Percentiles rank a stretch among this genome's conserved stretches.
These are phyloP conservation scores for Xylariaceae sp. DNA, from an alignment of 2,329 filamentous ascomycete genomes.

Conservation along the genomic window DNA sequence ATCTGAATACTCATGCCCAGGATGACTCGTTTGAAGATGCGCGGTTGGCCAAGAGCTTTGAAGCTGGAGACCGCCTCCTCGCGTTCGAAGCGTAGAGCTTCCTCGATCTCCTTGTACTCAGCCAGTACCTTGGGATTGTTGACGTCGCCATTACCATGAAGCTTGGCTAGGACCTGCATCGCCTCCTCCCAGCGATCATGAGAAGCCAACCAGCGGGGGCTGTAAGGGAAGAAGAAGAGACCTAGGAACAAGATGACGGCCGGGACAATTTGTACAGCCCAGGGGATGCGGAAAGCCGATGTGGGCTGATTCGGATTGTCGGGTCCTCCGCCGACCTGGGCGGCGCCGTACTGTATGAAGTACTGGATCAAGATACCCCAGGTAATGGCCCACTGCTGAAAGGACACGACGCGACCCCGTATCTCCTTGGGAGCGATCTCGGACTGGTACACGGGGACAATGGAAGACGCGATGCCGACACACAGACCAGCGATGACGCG, in stretches of 20 bases:
- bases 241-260: conserved; percentile 51
- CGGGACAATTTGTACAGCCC: conserved; percentile 57
- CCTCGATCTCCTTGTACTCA: conserved; percentile 58
- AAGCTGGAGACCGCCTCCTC: conserved; percentile 49
- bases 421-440: conserved; percentile 59
- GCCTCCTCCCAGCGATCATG: conserved; percentile 66
- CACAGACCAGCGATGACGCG: conserved; percentile 68
- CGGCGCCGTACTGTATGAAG: conserved; percentile 63
- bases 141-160: conserved; percentile 55
- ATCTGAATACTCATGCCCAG: conserved; percentile 57
- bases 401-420: conserved; percentile 57
- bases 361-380: conserved; percentile 66
- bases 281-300: conserved; percentile 57
- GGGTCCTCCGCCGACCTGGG: conserved; percentile 49
- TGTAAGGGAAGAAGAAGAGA: conserved; percentile 59
- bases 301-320: conserved; percentile 47
- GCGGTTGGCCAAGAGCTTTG: conserved; percentile 43
- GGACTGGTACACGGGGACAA: conserved; percentile 67
- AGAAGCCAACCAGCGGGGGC: conserved; percentile 66
- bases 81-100: conserved; percentile 50
- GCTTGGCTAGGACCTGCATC: conserved; percentile 50
- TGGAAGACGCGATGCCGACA: conserved; percentile 69
- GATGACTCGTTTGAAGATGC: conserved; percentile 53
- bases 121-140: conserved; percentile 58
- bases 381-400: conserved; percentile 69